phyloP scores from a whole-genome alignment of 306 rosid genomes.

The Lotus japonicus region DNA sequence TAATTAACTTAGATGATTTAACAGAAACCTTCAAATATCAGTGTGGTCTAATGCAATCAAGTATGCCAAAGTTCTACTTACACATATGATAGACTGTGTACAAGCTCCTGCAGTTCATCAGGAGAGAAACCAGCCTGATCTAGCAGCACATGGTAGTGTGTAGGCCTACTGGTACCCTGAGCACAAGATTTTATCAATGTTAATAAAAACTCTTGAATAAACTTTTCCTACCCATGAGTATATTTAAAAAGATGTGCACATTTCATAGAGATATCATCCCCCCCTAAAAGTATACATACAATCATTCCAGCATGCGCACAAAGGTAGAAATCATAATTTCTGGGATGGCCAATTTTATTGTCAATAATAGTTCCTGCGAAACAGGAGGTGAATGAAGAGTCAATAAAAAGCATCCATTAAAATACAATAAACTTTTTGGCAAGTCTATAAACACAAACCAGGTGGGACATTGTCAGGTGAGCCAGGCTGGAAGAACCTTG shows the following conservation, averaged over 20 bases:
- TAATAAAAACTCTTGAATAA: neutral
- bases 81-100: constrained; percentile 97
- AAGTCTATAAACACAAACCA: constrained; percentile 25
- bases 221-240: neutral
- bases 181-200: constrained; percentile 1
- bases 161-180: constrained; percentile 94
- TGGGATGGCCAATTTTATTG: constrained; percentile 84
- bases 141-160: constrained; percentile 82
- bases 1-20: neutral
- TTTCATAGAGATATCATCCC: too few relatives aligned
- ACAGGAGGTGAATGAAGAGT: neutral
- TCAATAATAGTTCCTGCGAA: constrained; percentile 75
- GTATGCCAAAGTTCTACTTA: constrained; percentile 39
- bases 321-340: constrained; percentile 85
- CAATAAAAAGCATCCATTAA: neutral
- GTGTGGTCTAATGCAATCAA: neutral
- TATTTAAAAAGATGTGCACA: too few relatives aligned
- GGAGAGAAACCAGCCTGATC: constrained; percentile 78
- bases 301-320: constrained; percentile 99
- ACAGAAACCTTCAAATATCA: neutral
- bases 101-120: constrained; percentile 87
- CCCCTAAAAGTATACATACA: constrained; percentile 32
- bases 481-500: constrained; percentile 74
- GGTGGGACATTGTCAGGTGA: constrained; percentile 93
- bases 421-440: neutral